phyloP scores from a whole-genome alignment of 1,139 yeast genomes.

The Hemisphaericaspora subhashii region DNA sequence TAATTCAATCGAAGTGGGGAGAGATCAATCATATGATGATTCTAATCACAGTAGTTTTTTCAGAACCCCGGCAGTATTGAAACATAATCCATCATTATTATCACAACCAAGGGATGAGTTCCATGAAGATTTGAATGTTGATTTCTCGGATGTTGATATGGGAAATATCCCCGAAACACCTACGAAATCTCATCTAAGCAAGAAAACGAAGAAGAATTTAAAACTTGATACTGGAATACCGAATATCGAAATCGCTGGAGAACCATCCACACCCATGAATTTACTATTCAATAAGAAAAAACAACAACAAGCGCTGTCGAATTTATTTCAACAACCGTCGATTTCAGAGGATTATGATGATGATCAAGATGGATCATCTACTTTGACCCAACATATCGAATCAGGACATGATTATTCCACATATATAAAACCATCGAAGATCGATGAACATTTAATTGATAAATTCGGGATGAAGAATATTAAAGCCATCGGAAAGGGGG shows the following conservation, averaged over 20 bases:
- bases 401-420: neutral
- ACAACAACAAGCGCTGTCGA: too few species aligned
- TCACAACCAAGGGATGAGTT: too few species aligned
- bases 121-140: slow-evolving; percentile 28
- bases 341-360: slow-evolving; percentile 1
- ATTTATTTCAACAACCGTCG: slow-evolving; percentile 1
- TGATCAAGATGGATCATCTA: neutral
- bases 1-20: slow-evolving; percentile 42
- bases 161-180: slow-evolving; percentile 42
- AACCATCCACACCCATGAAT: slow-evolving; percentile 34
- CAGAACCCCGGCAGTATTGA: slow-evolving; percentile 20
- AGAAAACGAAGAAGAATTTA: slow-evolving; percentile 1
- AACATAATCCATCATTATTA: neutral
- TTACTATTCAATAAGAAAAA: slow-evolving; percentile 9
- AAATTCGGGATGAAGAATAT: slow-evolving; percentile 70
- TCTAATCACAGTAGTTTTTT: slow-evolving; percentile 30
- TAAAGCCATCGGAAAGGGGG: slow-evolving; percentile 75
- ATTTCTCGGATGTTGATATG: slow-evolving; percentile 20
- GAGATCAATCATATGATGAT: slow-evolving; percentile 27
- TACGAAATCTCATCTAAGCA: slow-evolving; percentile 30
- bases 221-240: neutral
- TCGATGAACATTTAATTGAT: slow-evolving; percentile 61
- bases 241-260: slow-evolving; percentile 9
- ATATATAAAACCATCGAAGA: slow-evolving; percentile 16
- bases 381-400: neutral